Conservation (phyloP, 306 rosid species). For the Medicago ruthenica region DNA sequence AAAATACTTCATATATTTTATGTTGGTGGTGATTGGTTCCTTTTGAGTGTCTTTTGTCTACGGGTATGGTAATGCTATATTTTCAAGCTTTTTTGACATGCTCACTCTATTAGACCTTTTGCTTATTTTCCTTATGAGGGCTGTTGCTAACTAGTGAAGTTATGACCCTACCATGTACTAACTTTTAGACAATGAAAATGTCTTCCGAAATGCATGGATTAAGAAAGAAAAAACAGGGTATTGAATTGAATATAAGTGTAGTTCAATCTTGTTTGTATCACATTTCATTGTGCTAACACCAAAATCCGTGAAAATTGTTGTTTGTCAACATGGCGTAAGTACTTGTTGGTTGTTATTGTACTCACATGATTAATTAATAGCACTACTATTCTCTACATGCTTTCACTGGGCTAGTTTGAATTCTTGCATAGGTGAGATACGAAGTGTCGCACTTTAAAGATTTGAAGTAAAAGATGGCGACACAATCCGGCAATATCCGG, state of each 20-base stretch:
- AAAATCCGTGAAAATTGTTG: too few relatives aligned
- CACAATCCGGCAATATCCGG: too few relatives aligned
- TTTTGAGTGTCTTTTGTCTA: conserved; percentile 22
- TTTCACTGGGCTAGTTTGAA: too few relatives aligned
- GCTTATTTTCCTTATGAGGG: conserved; percentile 38
- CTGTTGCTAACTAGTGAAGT: conserved; percentile 3
- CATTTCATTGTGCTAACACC: too few relatives aligned
- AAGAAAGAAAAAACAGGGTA: conserved; percentile 13
- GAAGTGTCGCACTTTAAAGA: too few relatives aligned
- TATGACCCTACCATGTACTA: conserved; percentile 40
- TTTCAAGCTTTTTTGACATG: conserved; percentile 34
- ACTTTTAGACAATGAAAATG: conserved; percentile 31
- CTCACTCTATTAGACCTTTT: background rate
- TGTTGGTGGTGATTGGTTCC: conserved; percentile 23
- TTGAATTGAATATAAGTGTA: conserved; percentile 24
- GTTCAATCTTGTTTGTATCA: conserved; percentile 33
- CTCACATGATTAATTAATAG: too few relatives aligned
- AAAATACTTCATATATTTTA: conserved; percentile 15
- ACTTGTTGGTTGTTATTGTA: too few relatives aligned
- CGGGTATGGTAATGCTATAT: background rate
- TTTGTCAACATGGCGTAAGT: too few relatives aligned
- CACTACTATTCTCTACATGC: too few relatives aligned
- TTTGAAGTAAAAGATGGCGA: too few relatives aligned
- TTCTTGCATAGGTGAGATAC: too few relatives aligned
- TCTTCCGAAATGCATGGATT: conserved; percentile 45